Base-by-base conservation (phyloP, 2,329 filamentous ascomycete genomes). In the Ascochyta pisi region DNA sequence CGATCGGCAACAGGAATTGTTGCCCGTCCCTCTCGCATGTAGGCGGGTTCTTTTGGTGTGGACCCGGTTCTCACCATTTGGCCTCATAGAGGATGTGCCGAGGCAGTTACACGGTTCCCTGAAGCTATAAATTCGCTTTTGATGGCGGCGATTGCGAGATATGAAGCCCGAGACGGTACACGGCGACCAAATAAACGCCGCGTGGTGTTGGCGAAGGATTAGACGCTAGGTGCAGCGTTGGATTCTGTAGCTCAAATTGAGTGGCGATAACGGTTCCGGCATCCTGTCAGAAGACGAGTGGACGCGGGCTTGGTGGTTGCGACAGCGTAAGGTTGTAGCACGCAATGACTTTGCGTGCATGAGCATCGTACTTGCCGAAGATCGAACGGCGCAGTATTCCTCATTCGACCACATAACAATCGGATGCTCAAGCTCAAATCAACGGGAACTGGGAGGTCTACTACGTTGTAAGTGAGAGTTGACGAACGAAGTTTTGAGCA, bases 291-390 rank as follows among this genome's bases (percentile, higher is more conserved):
- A 27, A 41, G 16, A 16, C 9, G 29, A 31, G 24, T 23, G 16
- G 37, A 23, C n/a, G 53, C 31, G 34, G 41, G 22, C 22, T n/a
- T 42, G 23, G 29, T 46, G 53, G 47, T 55, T 47, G 47, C 53
- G 46, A 41, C 53, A 55, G 46, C 29, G 29, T 22, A 29, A 29
- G 46, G 46, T 47, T 40, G 41, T 50, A 55, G 34, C 53, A 55
- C 53, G 53, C 53, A 55, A 55, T 55, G 46, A 6, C n/a, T 16
- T 4, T 38, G 13, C 12, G 24, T 35, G 37, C 27, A 34, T 37
- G 43, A 50, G 41, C 40, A 31, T 22, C 8, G 19, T 37, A n/a
- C 22, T 34, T 34, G 29, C 41, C 47, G 35, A 47, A 33, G n/a
- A 37, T 50, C 15, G 31, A 13, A 24, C 29, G 46, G 22, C 24